These are phyloP conservation scores for Magnolia changhungtana DNA, from an alignment of 164 flowering plant species.

Conservation along the genomic window DNA sequence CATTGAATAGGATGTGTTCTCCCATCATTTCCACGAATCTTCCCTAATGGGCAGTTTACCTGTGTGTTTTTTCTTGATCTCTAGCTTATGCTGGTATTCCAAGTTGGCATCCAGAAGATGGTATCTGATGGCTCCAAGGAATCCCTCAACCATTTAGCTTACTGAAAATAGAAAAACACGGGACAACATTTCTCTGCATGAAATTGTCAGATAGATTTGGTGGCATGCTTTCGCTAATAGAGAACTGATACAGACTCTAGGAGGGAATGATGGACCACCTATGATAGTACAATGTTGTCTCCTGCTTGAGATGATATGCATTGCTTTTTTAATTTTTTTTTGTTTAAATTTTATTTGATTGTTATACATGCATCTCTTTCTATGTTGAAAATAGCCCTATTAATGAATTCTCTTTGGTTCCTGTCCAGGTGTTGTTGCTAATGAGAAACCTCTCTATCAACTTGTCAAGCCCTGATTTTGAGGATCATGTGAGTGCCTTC, in stretches of 20 bases:
- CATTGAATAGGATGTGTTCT: too few relatives aligned
- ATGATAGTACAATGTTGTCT: background rate
- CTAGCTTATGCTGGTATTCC: too few relatives aligned
- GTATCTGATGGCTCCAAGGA: too few relatives aligned
- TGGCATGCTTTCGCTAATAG: background rate
- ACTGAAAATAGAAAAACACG: background rate
- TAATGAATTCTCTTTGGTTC: background rate
- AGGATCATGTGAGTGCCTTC: conserved; percentile 63
- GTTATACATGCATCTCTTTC: background rate
- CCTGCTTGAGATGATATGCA: background rate
- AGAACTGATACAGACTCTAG: background rate
- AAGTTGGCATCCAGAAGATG: too few relatives aligned
- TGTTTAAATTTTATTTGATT: too few relatives aligned
- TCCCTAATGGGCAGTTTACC: too few relatives aligned
- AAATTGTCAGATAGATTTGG: background rate
- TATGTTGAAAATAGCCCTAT: background rate
- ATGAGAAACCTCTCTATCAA: conserved; percentile 89
- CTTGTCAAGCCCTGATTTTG: conserved; percentile 78
- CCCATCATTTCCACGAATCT: too few relatives aligned
- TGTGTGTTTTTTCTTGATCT: too few relatives aligned
- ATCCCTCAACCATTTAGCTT: background rate
- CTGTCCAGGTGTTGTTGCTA: conserved; percentile 62
- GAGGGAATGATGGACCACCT: background rate
- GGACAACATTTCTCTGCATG: background rate
- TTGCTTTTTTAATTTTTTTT: too few relatives aligned